Evolutionary conservation across 2,329 filamentous ascomycete species (phyloP), one percentile per base, ranked within the genome.

Genomic region (Dactylellina cionopaga): DNA sequence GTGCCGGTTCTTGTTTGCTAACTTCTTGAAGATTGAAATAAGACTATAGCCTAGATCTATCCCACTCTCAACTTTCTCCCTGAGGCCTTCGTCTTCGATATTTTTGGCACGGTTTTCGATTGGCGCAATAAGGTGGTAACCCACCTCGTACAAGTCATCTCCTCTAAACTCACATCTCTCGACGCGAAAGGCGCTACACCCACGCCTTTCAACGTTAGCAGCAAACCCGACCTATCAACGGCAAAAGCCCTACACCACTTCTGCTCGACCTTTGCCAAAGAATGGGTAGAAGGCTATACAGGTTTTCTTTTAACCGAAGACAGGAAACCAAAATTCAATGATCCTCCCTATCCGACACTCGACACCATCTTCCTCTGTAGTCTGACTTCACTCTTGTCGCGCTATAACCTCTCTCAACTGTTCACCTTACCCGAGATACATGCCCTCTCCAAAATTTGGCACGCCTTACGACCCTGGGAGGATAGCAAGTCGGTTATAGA

Each of bases 21-120:
- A n/a, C n/a, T n/a, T n/a, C n/a, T n/a, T n/a, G n/a, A n/a, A n/a
- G n/a, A n/a, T n/a, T n/a, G n/a, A n/a, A n/a, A n/a, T n/a, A n/a
- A n/a, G n/a, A n/a, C n/a, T n/a, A n/a, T n/a, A n/a, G n/a, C n/a
- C n/a, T n/a, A n/a, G n/a, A n/a, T n/a, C n/a, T n/a, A n/a, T n/a
- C n/a, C n/a, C n/a, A n/a, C n/a, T n/a, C n/a, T n/a, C n/a, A n/a
- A n/a, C n/a, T n/a, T n/a, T 46, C 77, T 79, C 6, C 81, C 81
- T 74, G 87, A 87, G 75, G 89, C 86, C 5, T 82, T 92, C 31
- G 84, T 88, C 59, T 92, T 92, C 77, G 90, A 92, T 80, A 86
- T 92, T 76, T 92, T 93, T 79, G 90, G 90, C 75, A 95, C 92
- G 0, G 87, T 89, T 74, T 91, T 95, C 46, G 85, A 94, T 82